Base-by-base conservation (phyloP, 805 yeast species). In the Metschnikowia baotianmanensis region DNA sequence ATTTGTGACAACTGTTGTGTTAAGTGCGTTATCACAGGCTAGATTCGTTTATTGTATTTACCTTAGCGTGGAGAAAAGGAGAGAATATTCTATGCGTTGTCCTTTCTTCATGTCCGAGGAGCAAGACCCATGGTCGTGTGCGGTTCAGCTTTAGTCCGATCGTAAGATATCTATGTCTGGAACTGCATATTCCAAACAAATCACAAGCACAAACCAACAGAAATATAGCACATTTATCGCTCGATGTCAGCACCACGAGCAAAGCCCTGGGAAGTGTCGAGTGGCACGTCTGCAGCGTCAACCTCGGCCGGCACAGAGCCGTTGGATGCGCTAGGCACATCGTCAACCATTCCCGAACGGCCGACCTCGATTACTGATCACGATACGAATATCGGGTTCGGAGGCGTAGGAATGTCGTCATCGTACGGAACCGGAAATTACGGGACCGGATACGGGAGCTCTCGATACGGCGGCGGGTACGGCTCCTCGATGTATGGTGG, bases 231-330 rank as follows among this genome's bases (percentile, higher is more conserved):
- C n/a, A n/a, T n/a, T n/a, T n/a, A n/a, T n/a, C n/a, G 30, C 30
- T 28, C 10, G 25, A 71, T 72, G 81, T 68, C 83, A 24, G 78
- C 74, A 32, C 78, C 86, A 42, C 72, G 96, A 65, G 81, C 91
- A 7, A 87, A 87, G 61, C 96, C 96, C 15, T 87, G 96, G 96
- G 95, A 87, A 57, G 75, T 69, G 2, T 52, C 76, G 10, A 65
- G 80, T 6, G 81, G 82, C 1, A 69, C 80, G 1, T 67, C 80
- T 2, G 59, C 73, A 2, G 77, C 78, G 1, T 42, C 59, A 3
- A n/a, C 34, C 13, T 33, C 34, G 12, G 31, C 33, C n/a, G n/a
- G n/a, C 3, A 11, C 35, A 12, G 38, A 39, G 12, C 11, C 34
- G 7, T 13, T 26, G 19, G 31, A 37, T 12, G 21, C 34, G 19